Percentiles rank a stretch among this genome's conserved stretches.
These are phyloP conservation scores for Pseudopediastrum boryanum DNA, from an alignment of 139 green algal genomes.

Conservation along the genomic window DNA sequence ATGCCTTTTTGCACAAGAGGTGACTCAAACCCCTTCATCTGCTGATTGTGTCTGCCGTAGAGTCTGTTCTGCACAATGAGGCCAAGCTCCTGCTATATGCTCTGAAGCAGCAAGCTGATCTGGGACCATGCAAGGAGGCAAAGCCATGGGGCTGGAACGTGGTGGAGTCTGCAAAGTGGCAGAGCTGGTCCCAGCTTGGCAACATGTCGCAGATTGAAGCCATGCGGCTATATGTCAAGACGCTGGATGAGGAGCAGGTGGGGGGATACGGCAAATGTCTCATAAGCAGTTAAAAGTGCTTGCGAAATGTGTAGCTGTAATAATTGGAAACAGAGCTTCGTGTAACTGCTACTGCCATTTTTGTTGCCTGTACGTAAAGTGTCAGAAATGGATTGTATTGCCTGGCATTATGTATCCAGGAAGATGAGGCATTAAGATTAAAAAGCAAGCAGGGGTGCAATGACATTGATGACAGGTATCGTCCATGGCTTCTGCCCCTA, in stretches of 20 bases:
- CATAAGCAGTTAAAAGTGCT: no score
- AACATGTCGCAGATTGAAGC: slow-evolving; percentile 87
- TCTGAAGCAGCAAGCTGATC: slow-evolving; percentile 80
- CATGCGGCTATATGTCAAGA: slow-evolving; percentile 94
- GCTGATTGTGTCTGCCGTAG: no score
- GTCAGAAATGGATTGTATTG: not conserved
- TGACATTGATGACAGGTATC: no score
- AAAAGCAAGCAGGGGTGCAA: no score
- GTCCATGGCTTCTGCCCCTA: no score
- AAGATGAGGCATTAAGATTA: not conserved
- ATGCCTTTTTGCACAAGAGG: no score
- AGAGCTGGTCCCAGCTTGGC: slow-evolving; percentile 69
- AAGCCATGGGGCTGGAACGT: slow-evolving; percentile 92
- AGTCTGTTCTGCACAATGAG: no score
- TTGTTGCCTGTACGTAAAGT: not conserved
- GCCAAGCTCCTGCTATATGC: slow-evolving; percentile 83
- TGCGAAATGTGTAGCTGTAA: not conserved
- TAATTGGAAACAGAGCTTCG: not conserved
- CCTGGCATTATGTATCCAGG: not conserved
- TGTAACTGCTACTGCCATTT: not conserved
- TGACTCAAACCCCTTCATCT: no score
- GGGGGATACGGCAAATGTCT: not conserved
- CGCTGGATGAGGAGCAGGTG: slow-evolving; percentile 84
- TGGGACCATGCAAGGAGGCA: slow-evolving; percentile 78
- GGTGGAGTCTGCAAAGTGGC: slow-evolving; percentile 86